Percentiles rank a stretch among this genome's conserved stretches.
These are phyloP conservation scores for Leptographium procerum DNA, from an alignment of 2,329 filamentous ascomycete genomes.

Conservation along the genomic window DNA sequence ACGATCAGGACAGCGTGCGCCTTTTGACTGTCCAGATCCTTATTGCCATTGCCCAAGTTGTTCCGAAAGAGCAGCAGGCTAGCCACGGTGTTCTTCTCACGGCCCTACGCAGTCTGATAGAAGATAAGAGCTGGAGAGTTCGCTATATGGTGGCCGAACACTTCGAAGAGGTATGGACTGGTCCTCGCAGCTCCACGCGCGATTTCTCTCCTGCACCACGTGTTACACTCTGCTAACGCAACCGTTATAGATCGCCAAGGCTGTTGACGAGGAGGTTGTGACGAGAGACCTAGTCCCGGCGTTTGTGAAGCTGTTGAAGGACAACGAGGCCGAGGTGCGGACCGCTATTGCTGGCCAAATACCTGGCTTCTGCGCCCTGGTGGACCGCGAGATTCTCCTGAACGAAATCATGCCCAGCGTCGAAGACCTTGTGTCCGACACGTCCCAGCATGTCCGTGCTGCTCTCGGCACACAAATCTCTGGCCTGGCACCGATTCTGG, in stretches of 20 bases:
- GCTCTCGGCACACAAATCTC: constrained; percentile 95
- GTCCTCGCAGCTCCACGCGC: too few relatives aligned
- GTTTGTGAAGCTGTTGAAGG: constrained; percentile 95
- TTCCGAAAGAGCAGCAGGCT: constrained; percentile 95
- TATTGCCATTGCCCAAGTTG: constrained; percentile 90
- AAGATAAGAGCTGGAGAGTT: constrained; percentile 99
- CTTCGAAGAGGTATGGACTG: constrained; percentile 71
- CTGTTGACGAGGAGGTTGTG: constrained; percentile 93
- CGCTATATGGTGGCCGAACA: constrained; percentile 98
- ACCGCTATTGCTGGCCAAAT: constrained; percentile 97
- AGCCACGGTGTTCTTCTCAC: constrained; percentile 90
- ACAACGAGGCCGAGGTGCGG: constrained; percentile 93
- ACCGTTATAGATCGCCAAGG: constrained; percentile 72
- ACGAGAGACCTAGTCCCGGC: constrained; percentile 87
- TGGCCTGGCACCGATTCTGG: constrained; percentile 88
- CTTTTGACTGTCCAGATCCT: constrained; percentile 92
- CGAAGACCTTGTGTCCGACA: constrained; percentile 91
- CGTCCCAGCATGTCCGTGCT: constrained; percentile 91
- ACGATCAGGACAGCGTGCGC: constrained; percentile 96
- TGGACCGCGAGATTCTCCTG: constrained; percentile 78
- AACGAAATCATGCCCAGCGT: constrained; percentile 95
- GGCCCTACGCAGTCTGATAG: constrained; percentile 83
- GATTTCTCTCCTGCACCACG: not conserved
- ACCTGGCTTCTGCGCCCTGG: constrained; percentile 84
- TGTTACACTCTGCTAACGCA: not conserved